Evolutionary conservation across 495 filamentous ascomycete genomes (phyloP), one percentile per base, ranked within the genome.

Genomic region (Penicillium dipodomyicola): DNA sequence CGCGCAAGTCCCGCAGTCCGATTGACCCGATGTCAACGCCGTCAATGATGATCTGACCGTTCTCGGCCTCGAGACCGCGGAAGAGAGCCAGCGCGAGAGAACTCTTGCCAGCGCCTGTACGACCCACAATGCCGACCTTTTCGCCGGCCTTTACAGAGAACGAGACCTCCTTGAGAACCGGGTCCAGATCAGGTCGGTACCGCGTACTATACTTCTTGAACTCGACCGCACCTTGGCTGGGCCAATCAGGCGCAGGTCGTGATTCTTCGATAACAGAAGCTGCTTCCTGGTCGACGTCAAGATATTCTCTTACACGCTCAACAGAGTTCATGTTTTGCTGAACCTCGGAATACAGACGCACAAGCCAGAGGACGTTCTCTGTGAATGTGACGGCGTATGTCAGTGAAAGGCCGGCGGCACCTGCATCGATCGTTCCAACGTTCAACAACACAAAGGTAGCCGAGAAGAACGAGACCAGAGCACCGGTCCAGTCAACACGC

Each of bases 241-340:
- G 95, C 95, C 95, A 99, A 61, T 88, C 82, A 4, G 77, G 68
- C 0, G 85, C 73, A 8, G 95, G 92, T 33, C 89, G 81, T 47
- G 87, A 88, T 42, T 96, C 84, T 33, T 89, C 83, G 45, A 96
- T 85, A 57, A 96, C 78, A 8, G 88, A 77, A 5, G 76, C 77
- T 0, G 95, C 92, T 71, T 99, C 95, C 65, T 97, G 94, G 65
- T 97, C 94, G 4, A 97, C 88, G 29, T 97, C 92, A 11, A 99
- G 83, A 64, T 97, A 99, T 72, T 99, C 94, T 67, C 92, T 90
- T 62, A 99, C 88, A 52, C 95, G 87, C 74, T 99, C 95, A n/a
- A 99, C 92, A 1, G 92, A 93, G 74, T 99, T 99, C 95, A 99
- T 97, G 72, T 96, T 97, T 73, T 97, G 95, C 70, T 99, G 95